phyloP scores from a whole-genome alignment of 441 rosid species.

The Gossypium lobatum region DNA sequence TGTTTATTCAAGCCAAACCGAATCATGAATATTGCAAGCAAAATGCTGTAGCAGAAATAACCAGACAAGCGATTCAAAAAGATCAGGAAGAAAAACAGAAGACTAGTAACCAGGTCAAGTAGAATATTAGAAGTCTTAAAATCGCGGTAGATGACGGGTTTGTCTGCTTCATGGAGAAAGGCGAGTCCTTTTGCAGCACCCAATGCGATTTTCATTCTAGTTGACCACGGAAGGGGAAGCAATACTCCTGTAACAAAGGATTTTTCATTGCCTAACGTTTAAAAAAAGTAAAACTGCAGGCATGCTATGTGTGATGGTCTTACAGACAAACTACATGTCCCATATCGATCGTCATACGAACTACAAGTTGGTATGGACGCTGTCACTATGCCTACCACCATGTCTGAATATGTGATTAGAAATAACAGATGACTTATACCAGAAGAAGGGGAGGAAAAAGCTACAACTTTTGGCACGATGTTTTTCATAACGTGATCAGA shows the following conservation, averaged over 20 bases:
- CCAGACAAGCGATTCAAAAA: not conserved
- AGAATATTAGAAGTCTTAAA: constrained; percentile 70
- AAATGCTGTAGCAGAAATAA: not conserved
- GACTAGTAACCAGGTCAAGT: constrained; percentile 43
- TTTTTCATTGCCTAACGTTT: not conserved
- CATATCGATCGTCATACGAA: too few relatives aligned
- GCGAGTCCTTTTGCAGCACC: constrained; percentile 82
- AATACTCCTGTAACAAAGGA: constrained; percentile 44
- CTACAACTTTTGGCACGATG: too few relatives aligned
- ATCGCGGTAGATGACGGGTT: constrained; percentile 70
- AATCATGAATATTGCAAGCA: not conserved
- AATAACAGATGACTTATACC: too few relatives aligned
- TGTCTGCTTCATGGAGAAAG: constrained; percentile 66
- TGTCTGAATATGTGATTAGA: too few relatives aligned
- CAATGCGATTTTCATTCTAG: constrained; percentile 61
- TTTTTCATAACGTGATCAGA: too few relatives aligned
- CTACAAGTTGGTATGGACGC: too few relatives aligned
- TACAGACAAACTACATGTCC: too few relatives aligned
- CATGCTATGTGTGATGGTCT: not conserved
- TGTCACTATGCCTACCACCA: too few relatives aligned
- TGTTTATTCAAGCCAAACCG: constrained; percentile 16
- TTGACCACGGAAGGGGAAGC: constrained; percentile 63
- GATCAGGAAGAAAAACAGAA: not conserved
- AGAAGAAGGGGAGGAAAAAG: too few relatives aligned
- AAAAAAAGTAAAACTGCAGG: not conserved